phyloP scores from a whole-genome alignment of 1,284 basidiomycete genomes.

The Malassezia yamatoensis region DNA sequence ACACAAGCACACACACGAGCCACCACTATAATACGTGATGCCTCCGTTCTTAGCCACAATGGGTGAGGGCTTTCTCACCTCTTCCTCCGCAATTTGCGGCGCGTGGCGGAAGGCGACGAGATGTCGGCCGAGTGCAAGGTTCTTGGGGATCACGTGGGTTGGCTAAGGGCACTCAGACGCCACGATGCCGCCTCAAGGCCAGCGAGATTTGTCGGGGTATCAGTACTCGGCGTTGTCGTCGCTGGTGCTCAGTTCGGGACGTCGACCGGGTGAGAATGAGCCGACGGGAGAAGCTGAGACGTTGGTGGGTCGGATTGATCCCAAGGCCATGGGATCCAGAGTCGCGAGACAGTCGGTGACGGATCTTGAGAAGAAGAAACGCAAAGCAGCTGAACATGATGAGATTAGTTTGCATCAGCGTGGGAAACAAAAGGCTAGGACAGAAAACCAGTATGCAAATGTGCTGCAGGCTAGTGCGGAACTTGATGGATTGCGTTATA shows the following conservation, averaged over 20 bases:
- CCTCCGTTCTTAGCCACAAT: no score
- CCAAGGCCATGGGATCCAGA: constrained; percentile 84
- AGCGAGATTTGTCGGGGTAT: constrained; percentile 44
- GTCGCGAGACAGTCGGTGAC: constrained; percentile 73
- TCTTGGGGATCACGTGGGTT: neutral
- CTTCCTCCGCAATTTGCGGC: neutral
- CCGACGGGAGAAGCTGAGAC: constrained; percentile 91
- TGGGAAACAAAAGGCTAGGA: constrained; percentile 15
- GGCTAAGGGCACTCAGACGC: neutral
- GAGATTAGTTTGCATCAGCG: constrained; percentile 18
- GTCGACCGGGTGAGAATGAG: constrained; percentile 52
- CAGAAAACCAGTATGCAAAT: constrained; percentile 24
- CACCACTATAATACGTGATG: neutral
- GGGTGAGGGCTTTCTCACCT: neutral
- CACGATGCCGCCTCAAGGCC: constrained; percentile 38
- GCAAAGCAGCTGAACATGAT: constrained; percentile 34
- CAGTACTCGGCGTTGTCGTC: constrained; percentile 46
- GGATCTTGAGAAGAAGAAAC: constrained; percentile 88
- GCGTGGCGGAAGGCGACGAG: constrained; percentile 2
- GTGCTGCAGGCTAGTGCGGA: constrained; percentile 58
- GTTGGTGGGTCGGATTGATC: constrained; percentile 79
- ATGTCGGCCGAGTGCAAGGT: neutral
- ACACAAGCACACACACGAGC: neutral
- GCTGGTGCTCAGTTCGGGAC: constrained; percentile 41
- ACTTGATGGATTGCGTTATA: constrained; percentile 82